A percentile compares a stretch with the other conserved stretches of the same genome.
phyloP scores from a whole-genome alignment of 139 green algal species.

The Picocystis salinarum region DNA sequence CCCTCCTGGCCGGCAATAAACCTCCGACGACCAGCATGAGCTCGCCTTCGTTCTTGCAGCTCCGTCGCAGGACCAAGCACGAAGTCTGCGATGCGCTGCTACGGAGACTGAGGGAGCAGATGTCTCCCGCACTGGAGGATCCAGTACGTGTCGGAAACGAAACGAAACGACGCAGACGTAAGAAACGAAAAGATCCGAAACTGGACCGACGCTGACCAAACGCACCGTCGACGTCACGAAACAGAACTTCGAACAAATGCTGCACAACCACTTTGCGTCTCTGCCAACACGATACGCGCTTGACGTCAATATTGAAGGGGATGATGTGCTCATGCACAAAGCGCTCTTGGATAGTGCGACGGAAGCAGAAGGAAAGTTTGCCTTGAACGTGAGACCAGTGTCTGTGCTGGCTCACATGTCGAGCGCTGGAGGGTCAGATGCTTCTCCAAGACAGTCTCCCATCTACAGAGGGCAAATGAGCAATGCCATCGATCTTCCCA shows the following conservation, averaged over 20 bases:
- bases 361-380: constrained; percentile 48
- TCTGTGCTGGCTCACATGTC: constrained; percentile 29
- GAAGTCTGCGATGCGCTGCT: constrained; percentile 50
- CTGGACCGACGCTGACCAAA: no score
- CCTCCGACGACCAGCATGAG: no score
- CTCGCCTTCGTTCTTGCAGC: no score
- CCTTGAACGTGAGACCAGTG: constrained; percentile 64
- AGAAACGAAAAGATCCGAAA: no score
- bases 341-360: constrained; percentile 66
- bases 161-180: no score
- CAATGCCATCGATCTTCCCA: constrained; percentile 1
- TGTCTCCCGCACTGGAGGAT: constrained; percentile 36
- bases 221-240: no score
- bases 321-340: constrained; percentile 85
- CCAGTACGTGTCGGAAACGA: no score
- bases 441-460: no score
- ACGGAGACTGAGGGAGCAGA: constrained; percentile 23
- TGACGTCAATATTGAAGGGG: constrained; percentile 69
- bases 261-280: constrained; percentile 56
- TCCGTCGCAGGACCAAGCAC: no score
- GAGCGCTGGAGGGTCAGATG: not conserved
- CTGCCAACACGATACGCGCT: constrained; percentile 68
- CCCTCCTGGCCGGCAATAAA: no score
- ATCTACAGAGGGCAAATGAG: no score
- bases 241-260: constrained; percentile 36